Evolutionary conservation across 176 grass and related monocot genomes (phyloP).

Genomic region (Aegilops longissima): DNA sequence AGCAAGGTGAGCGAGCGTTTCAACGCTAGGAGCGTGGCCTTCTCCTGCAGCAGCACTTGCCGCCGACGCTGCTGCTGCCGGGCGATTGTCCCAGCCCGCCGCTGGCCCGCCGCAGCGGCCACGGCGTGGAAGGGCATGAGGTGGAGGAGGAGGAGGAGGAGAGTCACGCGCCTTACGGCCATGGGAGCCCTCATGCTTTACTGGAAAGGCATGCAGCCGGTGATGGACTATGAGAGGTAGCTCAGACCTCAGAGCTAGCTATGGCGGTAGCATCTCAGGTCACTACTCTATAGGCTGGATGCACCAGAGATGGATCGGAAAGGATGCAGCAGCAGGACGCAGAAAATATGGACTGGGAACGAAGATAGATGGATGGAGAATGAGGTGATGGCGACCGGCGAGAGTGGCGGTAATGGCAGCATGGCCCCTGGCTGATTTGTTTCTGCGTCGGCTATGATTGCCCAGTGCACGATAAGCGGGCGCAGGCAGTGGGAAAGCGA

Average conservation of each 20-base stretch:
- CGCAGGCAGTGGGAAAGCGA: constrained; percentile 21
- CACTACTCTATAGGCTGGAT: neutral
- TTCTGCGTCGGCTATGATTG: constrained; percentile 33
- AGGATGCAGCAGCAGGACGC: neutral
- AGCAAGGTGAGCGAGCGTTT: constrained; percentile 38
- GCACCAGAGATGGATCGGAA: neutral
- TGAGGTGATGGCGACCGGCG: constrained; percentile 16
- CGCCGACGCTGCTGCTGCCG: neutral
- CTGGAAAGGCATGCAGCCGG: neutral
- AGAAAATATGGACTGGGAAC: neutral
- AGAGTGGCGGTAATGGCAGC: constrained; percentile 15
- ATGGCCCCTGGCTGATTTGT: neutral
- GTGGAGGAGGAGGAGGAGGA: constrained; percentile 31
- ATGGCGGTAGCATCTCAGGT: constrained; percentile 4
- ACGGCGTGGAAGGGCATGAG: constrained; percentile 14
- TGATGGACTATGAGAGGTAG: constrained; percentile 5
- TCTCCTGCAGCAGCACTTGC: constrained; percentile 45
- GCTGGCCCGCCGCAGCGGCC: neutral
- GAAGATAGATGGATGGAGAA: constrained; percentile 4
- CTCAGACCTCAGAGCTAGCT: neutral
- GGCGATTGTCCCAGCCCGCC: neutral
- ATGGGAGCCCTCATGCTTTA: constrained; percentile 41
- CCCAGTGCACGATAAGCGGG: constrained; percentile 34
- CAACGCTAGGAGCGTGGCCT: constrained; percentile 58
- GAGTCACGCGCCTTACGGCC: constrained; percentile 21